phyloP scores from a whole-genome alignment of 805 yeast species.

The Schizosaccharomyces lindneri region DNA sequence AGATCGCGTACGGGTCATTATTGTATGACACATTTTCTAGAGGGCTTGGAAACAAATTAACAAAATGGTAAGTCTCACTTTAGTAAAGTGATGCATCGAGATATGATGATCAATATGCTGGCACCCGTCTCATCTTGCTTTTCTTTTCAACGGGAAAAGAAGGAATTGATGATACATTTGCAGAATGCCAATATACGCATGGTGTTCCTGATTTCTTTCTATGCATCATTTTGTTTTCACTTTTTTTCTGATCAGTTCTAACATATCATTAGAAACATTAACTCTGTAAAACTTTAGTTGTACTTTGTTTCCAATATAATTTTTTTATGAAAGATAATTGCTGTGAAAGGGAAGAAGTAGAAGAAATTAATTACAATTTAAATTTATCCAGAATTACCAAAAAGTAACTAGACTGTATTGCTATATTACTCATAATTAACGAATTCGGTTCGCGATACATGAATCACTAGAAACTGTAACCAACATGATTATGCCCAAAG shows the following conservation, averaged over 20 bases:
- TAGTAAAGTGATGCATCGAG: not conserved
- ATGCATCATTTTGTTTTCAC: too few relatives aligned
- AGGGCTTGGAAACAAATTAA: not conserved
- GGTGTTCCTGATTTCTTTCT: not conserved
- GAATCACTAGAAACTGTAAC: not conserved
- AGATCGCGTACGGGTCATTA: not conserved
- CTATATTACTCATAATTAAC: too few relatives aligned
- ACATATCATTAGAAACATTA: not conserved
- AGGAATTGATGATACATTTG: not conserved
- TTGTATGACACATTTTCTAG: not conserved
- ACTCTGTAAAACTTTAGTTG: not conserved
- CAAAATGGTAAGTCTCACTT: not conserved
- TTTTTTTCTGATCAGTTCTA: not conserved
- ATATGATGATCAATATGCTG: not conserved
- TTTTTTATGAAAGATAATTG: not conserved
- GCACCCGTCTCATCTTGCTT: constrained; percentile 1
- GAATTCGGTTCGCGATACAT: too few relatives aligned
- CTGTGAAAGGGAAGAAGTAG: too few relatives aligned
- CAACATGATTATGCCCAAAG: not conserved
- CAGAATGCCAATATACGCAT: not conserved
- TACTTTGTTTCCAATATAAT: not conserved
- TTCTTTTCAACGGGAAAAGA: not conserved
- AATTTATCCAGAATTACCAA: too few relatives aligned
- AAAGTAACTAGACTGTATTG: too few relatives aligned
- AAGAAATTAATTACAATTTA: too few relatives aligned